Percentiles rank a stretch among this genome's conserved stretches.
Evolutionary conservation across 805 yeast species (phyloP).

Genomic region (Priceomyces castillae): DNA sequence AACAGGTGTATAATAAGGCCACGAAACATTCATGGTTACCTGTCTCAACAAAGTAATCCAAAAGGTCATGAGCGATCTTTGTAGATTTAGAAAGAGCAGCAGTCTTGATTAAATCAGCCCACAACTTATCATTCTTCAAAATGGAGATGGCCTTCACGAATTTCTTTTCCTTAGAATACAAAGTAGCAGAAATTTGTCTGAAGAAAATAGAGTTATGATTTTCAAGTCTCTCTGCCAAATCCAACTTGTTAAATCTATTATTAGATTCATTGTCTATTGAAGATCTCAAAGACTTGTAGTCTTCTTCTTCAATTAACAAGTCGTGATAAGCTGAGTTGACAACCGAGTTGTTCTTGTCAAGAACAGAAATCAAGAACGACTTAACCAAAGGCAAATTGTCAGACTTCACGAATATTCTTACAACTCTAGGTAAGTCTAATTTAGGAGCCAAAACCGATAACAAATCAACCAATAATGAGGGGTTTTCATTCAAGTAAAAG

Average conservation of each 20-base stretch:
- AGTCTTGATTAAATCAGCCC: conserved; percentile 92
- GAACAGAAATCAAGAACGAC: conserved; percentile 89
- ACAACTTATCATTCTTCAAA: conserved; percentile 85
- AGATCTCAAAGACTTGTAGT: conserved; percentile 81
- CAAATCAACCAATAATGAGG: conserved; percentile 83
- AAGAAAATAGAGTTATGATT: conserved; percentile 87
- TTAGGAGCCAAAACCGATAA: conserved; percentile 82
- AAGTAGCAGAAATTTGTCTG: conserved; percentile 92
- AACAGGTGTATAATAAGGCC: conserved; percentile 83
- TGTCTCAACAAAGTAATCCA: conserved; percentile 91
- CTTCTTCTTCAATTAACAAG: conserved; percentile 92
- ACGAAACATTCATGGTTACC: conserved; percentile 95
- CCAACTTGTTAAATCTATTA: conserved; percentile 90
- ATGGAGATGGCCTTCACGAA: conserved; percentile 86
- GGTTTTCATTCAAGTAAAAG: conserved; percentile 90
- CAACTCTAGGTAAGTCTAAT: conserved; percentile 91
- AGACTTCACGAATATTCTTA: conserved; percentile 88
- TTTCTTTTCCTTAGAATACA: conserved; percentile 92
- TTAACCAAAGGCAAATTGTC: conserved; percentile 95
- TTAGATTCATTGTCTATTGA: conserved; percentile 75
- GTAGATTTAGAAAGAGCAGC: conserved; percentile 77
- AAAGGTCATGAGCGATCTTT: conserved; percentile 83
- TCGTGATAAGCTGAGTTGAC: conserved; percentile 96
- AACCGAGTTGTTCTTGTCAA: conserved; percentile 83
- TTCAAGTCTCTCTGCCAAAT: conserved; percentile 88